Percentiles rank a stretch among this genome's conserved stretches.
These are phyloP conservation scores for Rutidosis leptorrhynchoides DNA, from an alignment of 129 eudicot genomes.

Conservation along the genomic window DNA sequence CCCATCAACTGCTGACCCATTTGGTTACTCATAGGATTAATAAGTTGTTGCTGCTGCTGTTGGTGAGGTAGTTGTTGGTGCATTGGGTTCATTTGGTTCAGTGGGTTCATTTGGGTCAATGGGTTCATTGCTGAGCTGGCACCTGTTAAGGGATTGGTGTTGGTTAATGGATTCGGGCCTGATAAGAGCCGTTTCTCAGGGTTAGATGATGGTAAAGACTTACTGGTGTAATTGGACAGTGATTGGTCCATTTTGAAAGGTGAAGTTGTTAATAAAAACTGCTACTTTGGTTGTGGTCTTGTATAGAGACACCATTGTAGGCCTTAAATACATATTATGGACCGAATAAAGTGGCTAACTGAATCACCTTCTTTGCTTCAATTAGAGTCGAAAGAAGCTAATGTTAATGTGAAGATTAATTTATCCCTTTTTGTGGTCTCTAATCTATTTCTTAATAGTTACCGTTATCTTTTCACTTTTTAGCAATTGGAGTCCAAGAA, in stretches of 20 bases:
- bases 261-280: conserved; percentile 4
- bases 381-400: conserved; percentile 25
- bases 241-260: conserved; percentile 26
- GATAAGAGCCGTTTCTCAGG: conserved; percentile 33
- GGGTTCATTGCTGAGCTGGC: conserved; percentile 27
- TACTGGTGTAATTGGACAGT: conserved; percentile 31
- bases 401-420: conserved; percentile 37
- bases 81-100: conserved; percentile 18
- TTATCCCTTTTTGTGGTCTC: conserved; percentile 38
- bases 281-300: conserved; percentile 23
- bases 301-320: not conserved
- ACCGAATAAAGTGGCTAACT: conserved; percentile 50
- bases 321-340: conserved; percentile 28
- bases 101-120: too few species aligned
- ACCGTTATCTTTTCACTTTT: conserved; percentile 32
- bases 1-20: conserved; percentile 34
- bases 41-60: too few species aligned
- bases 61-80: conserved; percentile 24
- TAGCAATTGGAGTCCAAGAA: conserved; percentile 34
- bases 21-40: conserved; percentile 31
- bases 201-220: conserved; percentile 32
- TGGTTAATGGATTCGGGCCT: conserved; percentile 19
- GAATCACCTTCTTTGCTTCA: conserved; percentile 72
- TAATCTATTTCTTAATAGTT: conserved; percentile 27
- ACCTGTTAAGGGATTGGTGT: conserved; percentile 32